Evolutionary conservation across 23 red algal species (phyloP).

Genomic region (Gracilaria vermiculophylla): DNA sequence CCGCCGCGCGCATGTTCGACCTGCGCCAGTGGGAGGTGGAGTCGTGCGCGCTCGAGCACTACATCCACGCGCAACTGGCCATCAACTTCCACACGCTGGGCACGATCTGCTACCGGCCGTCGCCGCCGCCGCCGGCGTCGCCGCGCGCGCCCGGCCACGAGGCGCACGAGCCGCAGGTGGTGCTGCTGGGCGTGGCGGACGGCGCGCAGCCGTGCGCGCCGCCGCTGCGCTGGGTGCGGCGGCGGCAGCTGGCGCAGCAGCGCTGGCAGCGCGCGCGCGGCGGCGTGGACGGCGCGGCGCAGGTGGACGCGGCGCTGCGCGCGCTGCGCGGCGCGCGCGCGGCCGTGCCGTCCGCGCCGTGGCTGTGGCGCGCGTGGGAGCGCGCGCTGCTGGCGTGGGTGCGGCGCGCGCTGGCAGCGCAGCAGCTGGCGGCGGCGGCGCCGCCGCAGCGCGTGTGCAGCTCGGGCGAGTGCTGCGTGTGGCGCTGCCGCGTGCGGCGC

Average conservation of each 20-base stretch:
- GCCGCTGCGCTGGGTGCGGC: not conserved
- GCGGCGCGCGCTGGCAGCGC: not conserved
- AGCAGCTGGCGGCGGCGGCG: not conserved
- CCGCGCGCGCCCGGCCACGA: too few species aligned
- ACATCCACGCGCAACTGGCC: not conserved
- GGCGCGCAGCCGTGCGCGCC: not conserved
- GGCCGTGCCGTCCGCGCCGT: not conserved
- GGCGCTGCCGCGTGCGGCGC: not conserved
- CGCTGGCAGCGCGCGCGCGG: not conserved
- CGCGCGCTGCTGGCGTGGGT: not conserved
- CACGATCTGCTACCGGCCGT: not conserved
- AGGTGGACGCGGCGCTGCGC: not conserved
- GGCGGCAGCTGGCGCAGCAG: not conserved
- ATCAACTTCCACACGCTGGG: not conserved
- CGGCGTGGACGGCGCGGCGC: not conserved
- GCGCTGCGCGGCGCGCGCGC: not conserved
- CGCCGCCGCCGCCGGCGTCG: too few species aligned
- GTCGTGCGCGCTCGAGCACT: not conserved
- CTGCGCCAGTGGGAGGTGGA: not conserved
- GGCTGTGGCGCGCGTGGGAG: not conserved
- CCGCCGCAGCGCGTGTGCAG: not conserved
- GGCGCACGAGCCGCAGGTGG: not conserved
- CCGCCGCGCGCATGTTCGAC: not conserved
- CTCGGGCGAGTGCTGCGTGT: not conserved
- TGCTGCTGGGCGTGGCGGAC: not conserved